A percentile compares a stretch with the other conserved stretches of the same genome.
phyloP scores from a whole-genome alignment of 768 basidiomycete genomes.

The Tubosaeta brunneosetosa region DNA sequence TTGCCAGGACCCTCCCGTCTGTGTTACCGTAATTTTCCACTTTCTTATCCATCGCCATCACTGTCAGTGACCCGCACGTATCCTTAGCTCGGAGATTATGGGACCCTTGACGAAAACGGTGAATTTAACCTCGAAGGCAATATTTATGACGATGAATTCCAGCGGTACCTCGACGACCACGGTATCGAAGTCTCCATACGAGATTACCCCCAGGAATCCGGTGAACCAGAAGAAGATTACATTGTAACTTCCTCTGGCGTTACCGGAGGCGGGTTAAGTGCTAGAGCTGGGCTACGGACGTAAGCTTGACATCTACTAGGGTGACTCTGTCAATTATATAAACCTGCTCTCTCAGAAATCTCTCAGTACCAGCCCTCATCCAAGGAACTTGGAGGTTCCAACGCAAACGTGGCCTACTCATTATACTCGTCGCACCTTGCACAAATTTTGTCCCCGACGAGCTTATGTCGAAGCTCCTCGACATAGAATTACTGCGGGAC shows the following conservation, averaged over 20 bases:
- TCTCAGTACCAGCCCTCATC: constrained; percentile 23
- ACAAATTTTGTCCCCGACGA: constrained; percentile 11
- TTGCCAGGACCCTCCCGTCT: constrained; percentile 29
- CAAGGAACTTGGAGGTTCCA: constrained; percentile 28
- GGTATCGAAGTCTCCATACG: not conserved
- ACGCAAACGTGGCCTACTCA: constrained; percentile 23
- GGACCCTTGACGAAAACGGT: constrained; percentile 16
- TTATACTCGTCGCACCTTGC: constrained; percentile 26
- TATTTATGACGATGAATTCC: constrained; percentile 19
- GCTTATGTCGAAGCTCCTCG: not conserved
- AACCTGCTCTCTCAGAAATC: not conserved
- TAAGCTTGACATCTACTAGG: not conserved
- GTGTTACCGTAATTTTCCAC: constrained; percentile 15
- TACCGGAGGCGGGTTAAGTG: constrained; percentile 7
- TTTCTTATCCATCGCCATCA: not conserved
- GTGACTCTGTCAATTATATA: no score
- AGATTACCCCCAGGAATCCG: not conserved
- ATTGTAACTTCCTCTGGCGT: constrained; percentile 21
- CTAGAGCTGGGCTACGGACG: constrained; percentile 1
- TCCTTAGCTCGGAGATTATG: constrained; percentile 29
- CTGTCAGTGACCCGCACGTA: not conserved
- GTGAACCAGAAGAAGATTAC: constrained; percentile 13
- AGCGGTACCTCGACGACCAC: constrained; percentile 1
- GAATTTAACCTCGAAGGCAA: constrained; percentile 16
- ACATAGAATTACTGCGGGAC: constrained; percentile 11